Conservation (phyloP, 352 stramenopile genomes). For the Pythium biforme region DNA sequence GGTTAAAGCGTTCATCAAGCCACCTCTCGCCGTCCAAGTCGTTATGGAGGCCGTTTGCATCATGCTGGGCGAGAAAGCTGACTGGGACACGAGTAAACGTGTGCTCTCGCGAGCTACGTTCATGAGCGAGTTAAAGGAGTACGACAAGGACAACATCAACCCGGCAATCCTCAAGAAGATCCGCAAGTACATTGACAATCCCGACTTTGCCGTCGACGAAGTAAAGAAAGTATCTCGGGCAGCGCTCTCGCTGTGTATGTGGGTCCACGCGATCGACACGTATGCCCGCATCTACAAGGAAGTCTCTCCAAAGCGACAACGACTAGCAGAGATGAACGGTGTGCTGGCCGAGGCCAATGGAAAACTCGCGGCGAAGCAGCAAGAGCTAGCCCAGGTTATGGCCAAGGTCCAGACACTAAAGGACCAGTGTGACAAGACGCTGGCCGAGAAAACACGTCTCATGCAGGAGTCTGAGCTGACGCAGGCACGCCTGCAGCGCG, state of each 20-base stretch:
- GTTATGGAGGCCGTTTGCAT: conserved; percentile 89
- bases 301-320: conserved; percentile 73
- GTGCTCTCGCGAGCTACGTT: conserved; percentile 71
- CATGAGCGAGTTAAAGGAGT: conserved; percentile 83
- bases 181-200: conserved; percentile 82
- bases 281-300: conserved; percentile 77
- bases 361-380: conserved; percentile 65
- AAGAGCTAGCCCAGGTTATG: conserved; percentile 57
- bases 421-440: conserved; percentile 54
- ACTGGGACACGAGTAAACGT: conserved; percentile 85
- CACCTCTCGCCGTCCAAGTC: conserved; percentile 75
- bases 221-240: conserved; percentile 81
- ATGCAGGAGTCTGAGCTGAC: conserved; percentile 65
- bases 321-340: conserved; percentile 67
- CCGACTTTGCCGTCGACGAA: conserved; percentile 80
- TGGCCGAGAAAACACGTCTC: conserved; percentile 68
- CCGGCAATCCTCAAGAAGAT: conserved; percentile 62
- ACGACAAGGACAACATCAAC: conserved; percentile 82
- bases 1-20: conserved; percentile 85
- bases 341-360: conserved; percentile 71
- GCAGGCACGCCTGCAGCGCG: conserved; percentile 46
- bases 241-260: conserved; percentile 87
- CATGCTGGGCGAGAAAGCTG: conserved; percentile 79
- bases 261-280: conserved; percentile 81
- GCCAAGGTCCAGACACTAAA: conserved; percentile 54